These are phyloP conservation scores for Gossypium ekmanianum DNA, from an alignment of 345 rosid genomes.

Conservation along the genomic window DNA sequence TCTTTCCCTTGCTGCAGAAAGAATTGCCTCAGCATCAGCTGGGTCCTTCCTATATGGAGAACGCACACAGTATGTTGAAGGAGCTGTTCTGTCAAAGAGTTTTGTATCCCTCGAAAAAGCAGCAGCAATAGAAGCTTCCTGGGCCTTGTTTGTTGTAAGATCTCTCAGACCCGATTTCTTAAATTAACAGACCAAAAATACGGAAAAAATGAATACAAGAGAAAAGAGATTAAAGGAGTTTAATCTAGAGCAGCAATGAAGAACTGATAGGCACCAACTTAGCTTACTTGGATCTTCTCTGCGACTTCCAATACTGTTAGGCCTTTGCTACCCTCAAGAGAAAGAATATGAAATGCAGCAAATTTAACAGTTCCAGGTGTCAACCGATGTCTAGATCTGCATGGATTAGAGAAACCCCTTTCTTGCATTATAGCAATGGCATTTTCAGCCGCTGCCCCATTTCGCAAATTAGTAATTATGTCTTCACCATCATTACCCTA, in stretches of 20 bases:
- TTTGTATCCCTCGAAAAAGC: conserved; percentile 97
- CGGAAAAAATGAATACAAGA: neutral
- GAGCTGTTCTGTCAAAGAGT: conserved; percentile 98
- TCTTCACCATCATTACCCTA: conserved; percentile 82
- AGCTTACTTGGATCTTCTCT: conserved; percentile 89
- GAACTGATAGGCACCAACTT: neutral
- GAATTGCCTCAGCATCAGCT: conserved; percentile 82
- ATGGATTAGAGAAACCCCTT: conserved; percentile 79
- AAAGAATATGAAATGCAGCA: conserved; percentile 99
- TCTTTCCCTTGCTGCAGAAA: conserved; percentile 83
- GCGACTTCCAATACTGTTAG: conserved; percentile 90
- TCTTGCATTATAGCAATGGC: conserved; percentile 90
- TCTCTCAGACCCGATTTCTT: conserved; percentile 99
- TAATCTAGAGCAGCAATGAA: no score
- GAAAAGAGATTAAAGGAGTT: conserved; percentile 4
- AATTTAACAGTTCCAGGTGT: conserved; percentile 99
- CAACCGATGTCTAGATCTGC: conserved; percentile 91
- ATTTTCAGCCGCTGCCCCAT: conserved; percentile 92
- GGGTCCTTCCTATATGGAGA: conserved; percentile 92
- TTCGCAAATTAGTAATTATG: conserved; percentile 72
- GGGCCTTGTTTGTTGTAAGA: conserved; percentile 93
- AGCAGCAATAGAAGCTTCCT: conserved; percentile 98
- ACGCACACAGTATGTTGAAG: conserved; percentile 95
- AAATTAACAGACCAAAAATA: no score
- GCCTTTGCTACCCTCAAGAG: conserved; percentile 96